A percentile compares a stretch with the other conserved stretches of the same genome.
These are phyloP conservation scores for Globisporangium irregulare DNA, from an alignment of 352 stramenopile genomes.

Conservation along the genomic window DNA sequence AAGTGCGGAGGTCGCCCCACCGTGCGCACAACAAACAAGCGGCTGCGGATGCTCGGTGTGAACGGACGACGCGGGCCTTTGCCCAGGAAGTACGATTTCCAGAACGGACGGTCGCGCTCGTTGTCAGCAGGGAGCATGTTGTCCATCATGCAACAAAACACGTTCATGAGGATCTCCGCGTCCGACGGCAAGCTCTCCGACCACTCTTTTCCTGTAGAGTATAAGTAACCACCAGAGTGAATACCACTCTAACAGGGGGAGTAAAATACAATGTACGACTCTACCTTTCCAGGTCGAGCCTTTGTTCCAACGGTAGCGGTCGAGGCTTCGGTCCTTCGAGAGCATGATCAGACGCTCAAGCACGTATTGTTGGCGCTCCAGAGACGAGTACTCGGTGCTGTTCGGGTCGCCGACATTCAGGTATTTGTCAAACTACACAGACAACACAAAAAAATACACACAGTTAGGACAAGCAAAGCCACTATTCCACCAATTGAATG, in stretches of 20 bases:
- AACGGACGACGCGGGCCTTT: conserved; percentile 74
- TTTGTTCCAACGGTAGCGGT: conserved; percentile 83
- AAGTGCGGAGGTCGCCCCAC: conserved; percentile 77
- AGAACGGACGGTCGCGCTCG: conserved; percentile 78
- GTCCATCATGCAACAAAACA: conserved; percentile 87
- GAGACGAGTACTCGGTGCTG: conserved; percentile 64
- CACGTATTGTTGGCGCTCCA: conserved; percentile 83
- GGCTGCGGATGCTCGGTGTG: conserved; percentile 62
- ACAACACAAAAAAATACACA: conserved; percentile 14
- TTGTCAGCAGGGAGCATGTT: conserved; percentile 79
- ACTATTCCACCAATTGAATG: neutral
- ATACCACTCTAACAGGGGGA: neutral
- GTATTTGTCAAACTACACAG: conserved; percentile 84
- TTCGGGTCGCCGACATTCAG: conserved; percentile 76
- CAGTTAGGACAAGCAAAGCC: neutral
- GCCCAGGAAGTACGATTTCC: conserved; percentile 77
- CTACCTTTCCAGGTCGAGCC: conserved; percentile 70
- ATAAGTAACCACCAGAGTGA: neutral
- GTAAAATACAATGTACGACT: neutral
- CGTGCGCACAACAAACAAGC: conserved; percentile 76
- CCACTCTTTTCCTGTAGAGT: conserved; percentile 65
- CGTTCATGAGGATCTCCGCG: conserved; percentile 85
- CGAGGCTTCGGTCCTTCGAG: conserved; percentile 83
- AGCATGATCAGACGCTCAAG: conserved; percentile 82
- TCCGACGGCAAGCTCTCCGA: conserved; percentile 73